phyloP scores from a whole-genome alignment of 2,329 filamentous ascomycete genomes.

The Cercospora brassicicola region DNA sequence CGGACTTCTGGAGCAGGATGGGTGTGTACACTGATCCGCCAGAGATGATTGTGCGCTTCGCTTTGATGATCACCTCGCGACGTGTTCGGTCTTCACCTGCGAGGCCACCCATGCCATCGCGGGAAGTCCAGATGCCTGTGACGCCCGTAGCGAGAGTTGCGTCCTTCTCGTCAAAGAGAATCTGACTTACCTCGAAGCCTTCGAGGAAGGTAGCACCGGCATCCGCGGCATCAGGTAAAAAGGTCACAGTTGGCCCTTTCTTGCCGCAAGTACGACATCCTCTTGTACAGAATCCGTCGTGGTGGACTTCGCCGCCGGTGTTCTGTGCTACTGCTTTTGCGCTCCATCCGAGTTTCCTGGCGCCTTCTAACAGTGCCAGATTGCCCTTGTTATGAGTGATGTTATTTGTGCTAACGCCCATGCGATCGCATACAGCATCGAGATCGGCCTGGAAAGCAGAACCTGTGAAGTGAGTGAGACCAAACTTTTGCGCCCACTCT shows the following conservation, averaged over 20 bases:
- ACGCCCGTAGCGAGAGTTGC: conserved; percentile 66
- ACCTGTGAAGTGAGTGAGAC: conserved; percentile 72
- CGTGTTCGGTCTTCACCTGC: conserved; percentile 53
- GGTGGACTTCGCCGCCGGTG: conserved; percentile 69
- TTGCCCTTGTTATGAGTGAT: conserved; percentile 75
- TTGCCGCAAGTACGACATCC: conserved; percentile 69
- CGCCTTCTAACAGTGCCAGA: conserved; percentile 70
- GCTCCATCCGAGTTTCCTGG: conserved; percentile 69
- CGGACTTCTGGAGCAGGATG: conserved; percentile 72
- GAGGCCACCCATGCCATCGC: conserved; percentile 63
- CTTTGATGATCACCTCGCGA: conserved; percentile 69
- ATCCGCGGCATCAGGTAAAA: conserved; percentile 74
- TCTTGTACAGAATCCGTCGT: conserved; percentile 65
- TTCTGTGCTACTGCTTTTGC: conserved; percentile 75
- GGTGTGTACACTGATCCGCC: conserved; percentile 76
- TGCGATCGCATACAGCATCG: conserved; percentile 73
- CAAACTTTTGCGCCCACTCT: conserved; percentile 71
- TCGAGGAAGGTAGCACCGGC: conserved; percentile 81
- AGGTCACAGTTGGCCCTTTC: conserved; percentile 73
- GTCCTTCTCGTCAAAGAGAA: conserved; percentile 64
- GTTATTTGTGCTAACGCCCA: conserved; percentile 68
- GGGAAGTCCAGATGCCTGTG: conserved; percentile 71
- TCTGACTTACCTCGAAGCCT: conserved; percentile 69
- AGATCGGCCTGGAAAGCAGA: conserved; percentile 73
- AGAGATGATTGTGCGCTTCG: conserved; percentile 78